Percentiles rank a stretch among this genome's conserved stretches.
Evolutionary conservation across 805 yeast species (phyloP).

Genomic region (Kodamaea hsintzibuensis): DNA sequence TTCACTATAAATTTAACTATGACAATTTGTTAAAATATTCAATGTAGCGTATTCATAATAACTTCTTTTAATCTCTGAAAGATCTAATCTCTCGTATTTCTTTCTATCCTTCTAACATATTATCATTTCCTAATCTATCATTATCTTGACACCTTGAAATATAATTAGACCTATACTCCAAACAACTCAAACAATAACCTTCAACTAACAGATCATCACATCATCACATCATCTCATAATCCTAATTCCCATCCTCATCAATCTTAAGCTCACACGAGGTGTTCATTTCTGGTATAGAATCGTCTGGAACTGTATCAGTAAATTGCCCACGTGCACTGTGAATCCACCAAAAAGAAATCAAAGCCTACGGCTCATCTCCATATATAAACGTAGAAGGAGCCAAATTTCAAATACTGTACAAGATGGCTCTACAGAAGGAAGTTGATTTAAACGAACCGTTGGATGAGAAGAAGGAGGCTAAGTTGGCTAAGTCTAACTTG

Average conservation of each 20-base stretch:
- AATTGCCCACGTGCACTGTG: not conserved
- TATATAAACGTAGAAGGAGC: not conserved
- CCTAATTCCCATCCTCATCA: not conserved
- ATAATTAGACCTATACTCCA: no score
- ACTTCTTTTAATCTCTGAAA: no score
- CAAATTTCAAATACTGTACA: not conserved
- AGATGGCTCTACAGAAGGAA: slow-evolving; percentile 49
- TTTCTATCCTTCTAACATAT: no score
- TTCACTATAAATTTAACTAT: no score
- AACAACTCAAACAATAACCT: no score
- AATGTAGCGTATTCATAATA: no score
- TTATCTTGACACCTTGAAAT: no score
- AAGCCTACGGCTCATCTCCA: not conserved
- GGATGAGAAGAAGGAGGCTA: slow-evolving; percentile 51
- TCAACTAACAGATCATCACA: no score
- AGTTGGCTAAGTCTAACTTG: slow-evolving; percentile 49
- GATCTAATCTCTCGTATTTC: no score
- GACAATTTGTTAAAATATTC: no score
- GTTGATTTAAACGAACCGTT: slow-evolving; percentile 57
- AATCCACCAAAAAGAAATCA: not conserved
- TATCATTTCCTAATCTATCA: no score
- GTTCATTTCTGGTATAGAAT: not conserved
- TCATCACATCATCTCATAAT: not conserved
- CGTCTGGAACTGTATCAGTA: not conserved
- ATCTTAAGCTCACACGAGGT: not conserved